Evolutionary conservation across 1,284 basidiomycete species (phyloP).

Genomic region (Gymnopus androsaceus): DNA sequence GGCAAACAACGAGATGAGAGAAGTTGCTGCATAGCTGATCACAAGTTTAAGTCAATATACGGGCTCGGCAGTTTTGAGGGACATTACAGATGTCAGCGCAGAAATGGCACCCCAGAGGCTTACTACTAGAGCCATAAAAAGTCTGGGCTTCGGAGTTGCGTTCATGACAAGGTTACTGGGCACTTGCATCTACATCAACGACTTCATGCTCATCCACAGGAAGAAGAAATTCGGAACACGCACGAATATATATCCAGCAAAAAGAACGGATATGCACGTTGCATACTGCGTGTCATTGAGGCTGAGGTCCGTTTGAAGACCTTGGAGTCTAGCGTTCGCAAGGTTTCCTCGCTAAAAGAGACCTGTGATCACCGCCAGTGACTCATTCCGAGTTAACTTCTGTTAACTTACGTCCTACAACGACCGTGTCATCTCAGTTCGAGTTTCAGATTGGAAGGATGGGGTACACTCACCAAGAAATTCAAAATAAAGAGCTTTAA

Average conservation of each 20-base stretch:
- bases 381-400: too few relatives aligned
- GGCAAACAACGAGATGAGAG: constrained; percentile 19
- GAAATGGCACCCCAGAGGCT: constrained; percentile 20
- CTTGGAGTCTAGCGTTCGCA: constrained; percentile 23
- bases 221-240: background rate
- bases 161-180: constrained; percentile 25
- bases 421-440: background rate
- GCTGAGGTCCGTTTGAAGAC: constrained; percentile 21
- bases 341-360: constrained; percentile 19
- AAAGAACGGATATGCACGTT: constrained; percentile 20
- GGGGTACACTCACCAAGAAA: constrained; percentile 21
- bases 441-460: background rate
- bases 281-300: constrained; percentile 21
- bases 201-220: too few relatives aligned
- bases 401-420: constrained; percentile 12
- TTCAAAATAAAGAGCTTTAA: constrained; percentile 22
- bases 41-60: background rate
- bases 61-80: background rate
- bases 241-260: constrained; percentile 24
- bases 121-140: constrained; percentile 19
- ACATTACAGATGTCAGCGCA: constrained; percentile 19
- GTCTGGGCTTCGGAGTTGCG: constrained; percentile 20
- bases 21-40: constrained; percentile 19
- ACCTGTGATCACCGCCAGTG: too few relatives aligned
- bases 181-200: constrained; percentile 21